These are phyloP conservation scores for Lepidium aucheri DNA, from an alignment of 345 rosid species.

Conservation along the genomic window DNA sequence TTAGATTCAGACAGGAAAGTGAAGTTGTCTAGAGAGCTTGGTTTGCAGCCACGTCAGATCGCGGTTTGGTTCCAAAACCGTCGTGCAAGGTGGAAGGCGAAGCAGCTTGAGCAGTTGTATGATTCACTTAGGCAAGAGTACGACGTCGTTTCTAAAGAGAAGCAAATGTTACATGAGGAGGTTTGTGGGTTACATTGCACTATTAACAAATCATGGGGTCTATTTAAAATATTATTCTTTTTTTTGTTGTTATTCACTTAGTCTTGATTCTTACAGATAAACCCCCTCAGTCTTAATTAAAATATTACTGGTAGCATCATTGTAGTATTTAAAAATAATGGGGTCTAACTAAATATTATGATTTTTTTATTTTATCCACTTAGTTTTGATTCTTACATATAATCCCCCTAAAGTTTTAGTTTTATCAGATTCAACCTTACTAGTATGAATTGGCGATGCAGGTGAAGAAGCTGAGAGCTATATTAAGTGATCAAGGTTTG, in stretches of 20 bases:
- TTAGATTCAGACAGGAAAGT: constrained; percentile 77
- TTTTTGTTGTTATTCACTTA: not conserved
- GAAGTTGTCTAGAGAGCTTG: constrained; percentile 76
- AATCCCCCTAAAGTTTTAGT: not conserved
- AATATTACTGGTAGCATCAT: too few relatives aligned
- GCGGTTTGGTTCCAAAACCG: constrained; percentile 95
- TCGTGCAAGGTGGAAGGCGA: constrained; percentile 81
- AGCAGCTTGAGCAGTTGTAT: constrained; percentile 75
- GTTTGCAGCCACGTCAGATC: constrained; percentile 84
- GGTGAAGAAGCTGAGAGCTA: constrained; percentile 25
- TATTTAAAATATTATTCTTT: not conserved
- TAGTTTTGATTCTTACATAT: too few relatives aligned
- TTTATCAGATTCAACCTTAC: not conserved
- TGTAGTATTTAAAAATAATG: not conserved
- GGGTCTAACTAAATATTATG: not conserved
- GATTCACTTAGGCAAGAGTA: constrained; percentile 65
- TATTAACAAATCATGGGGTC: not conserved
- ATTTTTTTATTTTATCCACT: not conserved
- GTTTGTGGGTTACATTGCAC: constrained; percentile 17
- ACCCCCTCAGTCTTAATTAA: too few relatives aligned
- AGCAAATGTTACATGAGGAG: constrained; percentile 77
- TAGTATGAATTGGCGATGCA: not conserved
- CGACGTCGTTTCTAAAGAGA: constrained; percentile 59
- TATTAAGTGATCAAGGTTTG: constrained; percentile 17
- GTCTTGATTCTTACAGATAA: too few relatives aligned